Evolutionary conservation across 2,329 filamentous ascomycete species (phyloP).

Genomic region (Lecanicillium sp.): DNA sequence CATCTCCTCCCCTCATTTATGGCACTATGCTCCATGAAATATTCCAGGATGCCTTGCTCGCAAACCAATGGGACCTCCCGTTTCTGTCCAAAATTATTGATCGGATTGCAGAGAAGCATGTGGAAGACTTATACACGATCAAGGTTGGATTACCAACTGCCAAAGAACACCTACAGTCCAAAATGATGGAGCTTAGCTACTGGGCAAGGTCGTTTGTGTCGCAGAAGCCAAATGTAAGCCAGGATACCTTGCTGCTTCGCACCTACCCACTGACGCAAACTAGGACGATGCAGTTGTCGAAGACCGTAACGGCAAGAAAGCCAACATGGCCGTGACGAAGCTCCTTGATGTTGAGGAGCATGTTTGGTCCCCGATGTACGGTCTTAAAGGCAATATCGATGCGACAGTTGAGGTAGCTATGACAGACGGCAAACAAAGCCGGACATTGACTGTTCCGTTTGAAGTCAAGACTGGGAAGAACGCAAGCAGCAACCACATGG

Average conservation of each 20-base stretch:
- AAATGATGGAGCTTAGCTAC: conserved; percentile 69
- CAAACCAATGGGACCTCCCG: conserved; percentile 68
- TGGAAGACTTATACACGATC: conserved; percentile 87
- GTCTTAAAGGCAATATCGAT: conserved; percentile 95
- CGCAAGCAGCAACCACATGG: conserved; percentile 73
- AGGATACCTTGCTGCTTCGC: neutral
- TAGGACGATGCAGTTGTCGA: conserved; percentile 65
- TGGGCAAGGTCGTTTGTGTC: conserved; percentile 83
- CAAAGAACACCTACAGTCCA: conserved; percentile 71
- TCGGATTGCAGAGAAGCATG: conserved; percentile 62
- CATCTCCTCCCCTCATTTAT: conserved; percentile 77
- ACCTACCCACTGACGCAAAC: conserved; percentile 19
- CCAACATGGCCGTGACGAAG: conserved; percentile 82
- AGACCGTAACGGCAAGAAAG: conserved; percentile 68
- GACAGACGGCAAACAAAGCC: conserved; percentile 56
- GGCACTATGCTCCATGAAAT: conserved; percentile 92
- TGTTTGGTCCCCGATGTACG: conserved; percentile 96
- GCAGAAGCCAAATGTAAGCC: conserved; percentile 55
- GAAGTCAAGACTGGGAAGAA: conserved; percentile 93
- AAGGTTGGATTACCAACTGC: conserved; percentile 67
- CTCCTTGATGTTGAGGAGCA: conserved; percentile 95
- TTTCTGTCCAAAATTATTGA: conserved; percentile 64
- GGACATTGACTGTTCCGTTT: conserved; percentile 78
- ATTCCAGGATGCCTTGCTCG: conserved; percentile 82
- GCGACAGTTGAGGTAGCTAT: conserved; percentile 88